These are phyloP conservation scores for Fusarium pseudonygamai DNA, from an alignment of 2,329 filamentous ascomycete species.

Conservation along the genomic window DNA sequence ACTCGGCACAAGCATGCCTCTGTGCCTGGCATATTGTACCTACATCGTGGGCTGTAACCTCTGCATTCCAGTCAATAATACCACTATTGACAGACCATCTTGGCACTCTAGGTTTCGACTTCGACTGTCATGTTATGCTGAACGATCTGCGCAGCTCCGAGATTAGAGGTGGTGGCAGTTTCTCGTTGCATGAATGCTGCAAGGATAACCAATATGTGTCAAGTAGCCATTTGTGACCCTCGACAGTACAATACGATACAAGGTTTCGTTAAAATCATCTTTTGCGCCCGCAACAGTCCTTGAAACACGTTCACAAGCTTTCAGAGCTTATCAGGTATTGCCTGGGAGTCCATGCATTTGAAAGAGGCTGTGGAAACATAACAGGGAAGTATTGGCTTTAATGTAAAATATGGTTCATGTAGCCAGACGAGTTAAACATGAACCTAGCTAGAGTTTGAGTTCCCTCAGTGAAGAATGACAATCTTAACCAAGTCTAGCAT, in stretches of 20 bases:
- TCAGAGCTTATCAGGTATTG: background rate
- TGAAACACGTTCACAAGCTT: background rate
- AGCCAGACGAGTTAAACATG: background rate
- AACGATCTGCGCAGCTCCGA: background rate
- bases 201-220: background rate
- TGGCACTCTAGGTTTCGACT: background rate
- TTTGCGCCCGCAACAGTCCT: background rate
- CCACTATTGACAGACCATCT: background rate
- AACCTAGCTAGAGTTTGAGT: background rate
- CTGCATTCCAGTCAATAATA: slow-evolving; percentile 11
- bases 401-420: background rate
- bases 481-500: background rate
- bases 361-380: background rate
- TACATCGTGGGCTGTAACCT: background rate
- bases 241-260: background rate
- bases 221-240: background rate
- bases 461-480: background rate
- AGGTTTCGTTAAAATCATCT: background rate
- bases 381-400: background rate
- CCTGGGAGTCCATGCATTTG: background rate
- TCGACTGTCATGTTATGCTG: no score
- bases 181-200: background rate
- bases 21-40: slow-evolving; percentile 2
- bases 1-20: background rate
- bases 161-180: background rate